Base-by-base conservation (phyloP, 129 eudicot genomes). In the Rutidosis leptorrhynchoides region DNA sequence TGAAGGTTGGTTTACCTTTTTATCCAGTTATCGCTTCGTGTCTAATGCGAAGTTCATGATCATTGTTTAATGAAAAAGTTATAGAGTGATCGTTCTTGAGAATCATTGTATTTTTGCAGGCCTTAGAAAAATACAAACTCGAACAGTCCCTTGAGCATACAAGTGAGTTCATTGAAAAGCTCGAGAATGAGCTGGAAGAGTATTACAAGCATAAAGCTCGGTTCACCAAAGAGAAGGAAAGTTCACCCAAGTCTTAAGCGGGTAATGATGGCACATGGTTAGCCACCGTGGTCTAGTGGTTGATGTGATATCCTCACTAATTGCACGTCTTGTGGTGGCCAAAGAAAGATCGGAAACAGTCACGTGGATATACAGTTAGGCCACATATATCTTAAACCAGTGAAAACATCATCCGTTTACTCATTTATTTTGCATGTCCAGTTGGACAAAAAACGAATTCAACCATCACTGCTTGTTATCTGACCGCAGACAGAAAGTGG, bases 81-180 rank as follows among this genome's bases (percentile, higher is more conserved):
- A 8, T 11, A 12, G 2, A 12, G 46, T 12, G 3, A 40, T 10
- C 68, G 7, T 55, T 8, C 2, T 16, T 51, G 22, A 25, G 25
- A 15, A 24, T 30, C 32, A 59, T 10, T 69, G 8, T n/a, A 48
- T 51, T 53, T 29, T 58, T 83, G 75, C 80, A 93, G 96, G 96
- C 98, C 15, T 33, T 93, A 74, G 98, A 93, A 69, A 93, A 88
- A 45, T 93, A 88, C 72, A 70, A 74, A 62, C 81, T 75, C 55
- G 95, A 86, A 77, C 96, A 93, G 81, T 88, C 96, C 27, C 86
- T 93, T 59, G 98, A 93, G 81, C 98, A 93, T 77, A 88, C 91
- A 51, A 85, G 98, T 56, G 77, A 83, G 77, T 88, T 93, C 75
- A 88, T 93, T 45, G 98, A 93, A 59, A 88, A 79, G 52, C 66